Evolutionary conservation across 192 early-diverging fungal genomes (phyloP).

Genomic region (Podila verticillata): DNA sequence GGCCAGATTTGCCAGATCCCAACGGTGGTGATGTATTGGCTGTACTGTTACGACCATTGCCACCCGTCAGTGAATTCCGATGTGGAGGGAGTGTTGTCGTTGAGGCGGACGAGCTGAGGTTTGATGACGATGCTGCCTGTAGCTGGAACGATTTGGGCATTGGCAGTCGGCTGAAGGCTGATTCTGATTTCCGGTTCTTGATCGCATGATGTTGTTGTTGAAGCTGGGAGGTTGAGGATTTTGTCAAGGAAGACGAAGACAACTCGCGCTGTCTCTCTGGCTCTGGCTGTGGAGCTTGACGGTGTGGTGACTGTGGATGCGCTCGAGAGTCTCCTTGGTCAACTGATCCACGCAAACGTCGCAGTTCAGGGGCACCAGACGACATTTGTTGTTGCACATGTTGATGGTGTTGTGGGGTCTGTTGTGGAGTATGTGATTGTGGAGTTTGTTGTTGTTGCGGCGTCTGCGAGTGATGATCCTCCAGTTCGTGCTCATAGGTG

Average conservation of each 20-base stretch:
- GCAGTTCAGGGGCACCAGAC: background rate
- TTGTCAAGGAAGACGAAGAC: background rate
- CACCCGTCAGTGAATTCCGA: background rate
- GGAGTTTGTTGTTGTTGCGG: background rate
- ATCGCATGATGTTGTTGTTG: background rate
- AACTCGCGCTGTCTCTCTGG: background rate
- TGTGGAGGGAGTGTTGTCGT: background rate
- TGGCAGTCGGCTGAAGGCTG: constrained; percentile 3
- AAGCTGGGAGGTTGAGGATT: background rate
- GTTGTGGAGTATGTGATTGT: constrained; percentile 4
- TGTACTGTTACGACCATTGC: background rate
- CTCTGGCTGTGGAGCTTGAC: background rate
- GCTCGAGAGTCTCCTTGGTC: background rate
- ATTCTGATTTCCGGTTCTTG: constrained; percentile 2
- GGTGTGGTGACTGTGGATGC: background rate
- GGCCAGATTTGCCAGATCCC: constrained; percentile 7
- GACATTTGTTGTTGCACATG: constrained; percentile 14
- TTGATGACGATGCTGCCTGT: background rate
- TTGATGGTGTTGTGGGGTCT: constrained; percentile 5
- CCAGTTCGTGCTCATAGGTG: constrained; percentile 40
- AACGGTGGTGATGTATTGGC: constrained; percentile 19
- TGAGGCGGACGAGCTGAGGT: background rate
- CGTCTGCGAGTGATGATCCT: constrained; percentile 5
- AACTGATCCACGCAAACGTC: background rate
- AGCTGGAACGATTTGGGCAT: constrained; percentile 2